Base-by-base conservation (phyloP, 2,329 filamentous ascomycete species). In the Cadophora gregata region DNA sequence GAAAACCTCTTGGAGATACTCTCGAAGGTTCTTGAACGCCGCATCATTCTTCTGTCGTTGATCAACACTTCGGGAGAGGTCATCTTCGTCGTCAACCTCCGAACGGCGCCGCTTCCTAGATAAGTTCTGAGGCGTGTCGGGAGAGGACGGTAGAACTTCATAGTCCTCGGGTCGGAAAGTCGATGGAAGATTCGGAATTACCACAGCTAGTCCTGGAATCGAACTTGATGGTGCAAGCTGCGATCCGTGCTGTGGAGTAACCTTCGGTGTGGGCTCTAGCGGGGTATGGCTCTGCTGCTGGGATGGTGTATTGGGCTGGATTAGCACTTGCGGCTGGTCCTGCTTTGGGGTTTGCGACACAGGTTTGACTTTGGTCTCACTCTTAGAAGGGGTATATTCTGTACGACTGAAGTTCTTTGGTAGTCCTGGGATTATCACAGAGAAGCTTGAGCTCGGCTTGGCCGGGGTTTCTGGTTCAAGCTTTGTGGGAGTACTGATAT, bases 1-100 rank as follows among this genome's bases (percentile, higher is more conserved):
- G 71, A 94, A 93, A 19, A 97, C 84, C 27, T 89, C 87, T 62
- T 88, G 83, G 3, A 96, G 81, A 58, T 93, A 85, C 45, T 86
- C 85, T 64, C 90, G 86, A 14, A 99, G 81, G 63, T 89, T 88
- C 62, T 89, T 81, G 55, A 94, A 83, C 51, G 92, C 90, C 12
- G 87, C 84, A 72, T 97, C 90, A 4, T 90, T 91, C 74, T 93
- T 89, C 73, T 96, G 90, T 60, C 90, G 90, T 77, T 97, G 92
- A 74, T 96, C 93, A 2, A 93, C 81, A 50, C 87, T 88, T 53
- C 89, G 79, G 19, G 86, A 83, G 24, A 90, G 80, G 2, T 86
- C 78, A 59, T 85, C 86, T 64, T 86, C 85, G 14, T 85, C 83
- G 8, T 85, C 81, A 24, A 80, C 77, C 25, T 81, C 80, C 27